Evolutionary conservation across 2,329 filamentous ascomycete species (phyloP), one percentile per base, ranked within the genome.

Genomic region (Colletotrichum plurivorum): DNA sequence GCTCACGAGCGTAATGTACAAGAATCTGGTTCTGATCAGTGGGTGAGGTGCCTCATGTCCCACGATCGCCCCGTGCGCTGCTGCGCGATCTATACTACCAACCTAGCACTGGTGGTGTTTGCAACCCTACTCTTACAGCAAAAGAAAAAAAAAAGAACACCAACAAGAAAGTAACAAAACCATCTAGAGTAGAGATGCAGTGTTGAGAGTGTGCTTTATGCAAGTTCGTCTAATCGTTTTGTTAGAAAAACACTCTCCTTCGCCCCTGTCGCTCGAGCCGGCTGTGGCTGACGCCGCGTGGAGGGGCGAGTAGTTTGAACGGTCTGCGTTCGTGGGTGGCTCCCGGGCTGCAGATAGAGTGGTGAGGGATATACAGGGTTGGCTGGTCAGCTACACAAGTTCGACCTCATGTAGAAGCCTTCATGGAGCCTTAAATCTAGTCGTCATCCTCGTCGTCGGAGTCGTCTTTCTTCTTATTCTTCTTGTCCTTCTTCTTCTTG

Each of bases 371-470:
- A 31, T 25, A 60, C 41, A 31, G 31, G 22, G 16, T 36, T 9
- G 31, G 36, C 18, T 16, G 27, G 48, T 53, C 48, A 22, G 8
- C 18, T 49, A 20, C 46, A 20, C 22, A 20, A 46, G 31, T 10
- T 54, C 31, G 31, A 51, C 56, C 13, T 18, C 13, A 48, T 52
- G 12, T 13, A 13, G 18, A 25, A 25, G 22, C 22, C 9, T 9
- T 31, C 1, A 15, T 15, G 31, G 10, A 36, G 56, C 12, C 18
- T 31, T 22, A 36, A 12, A 43, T 57, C 67, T 69, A 69, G 13
- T 61, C 73, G 69, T 78, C 76, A 66, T 79, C 75, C 55, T 82
- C 80, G 12, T 78, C 73, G 41, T 79, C 76, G 9, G 55, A 66
- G 16, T 69, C 67, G 25, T 69, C 64, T 57, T n/a, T 56, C 56